phyloP scores from a whole-genome alignment of 768 basidiomycete species.

The Lactifluus echinatus region DNA sequence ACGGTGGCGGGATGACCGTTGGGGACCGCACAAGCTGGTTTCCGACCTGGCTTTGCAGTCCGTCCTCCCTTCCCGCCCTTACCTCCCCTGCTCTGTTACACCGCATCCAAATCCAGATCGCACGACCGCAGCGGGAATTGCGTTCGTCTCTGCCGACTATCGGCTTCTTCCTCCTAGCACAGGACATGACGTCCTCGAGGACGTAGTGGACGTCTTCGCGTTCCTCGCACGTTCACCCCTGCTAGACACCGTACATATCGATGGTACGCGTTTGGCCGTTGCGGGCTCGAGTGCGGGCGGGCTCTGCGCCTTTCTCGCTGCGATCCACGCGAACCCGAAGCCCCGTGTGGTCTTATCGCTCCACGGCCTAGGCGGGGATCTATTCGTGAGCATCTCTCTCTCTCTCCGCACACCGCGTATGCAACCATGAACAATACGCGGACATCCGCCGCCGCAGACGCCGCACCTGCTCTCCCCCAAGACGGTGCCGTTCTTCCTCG shows the following conservation, averaged over 20 bases:
- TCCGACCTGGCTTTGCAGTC: constrained; percentile 56
- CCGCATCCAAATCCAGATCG: constrained; percentile 35
- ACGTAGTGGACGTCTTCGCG: constrained; percentile 46
- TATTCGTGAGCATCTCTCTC: constrained; percentile 31
- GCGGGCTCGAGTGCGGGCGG: constrained; percentile 55
- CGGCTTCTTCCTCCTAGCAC: constrained; percentile 44
- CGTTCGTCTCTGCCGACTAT: constrained; percentile 58
- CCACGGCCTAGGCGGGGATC: constrained; percentile 58
- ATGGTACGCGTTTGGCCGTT: constrained; percentile 39
- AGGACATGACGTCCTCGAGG: constrained; percentile 48
- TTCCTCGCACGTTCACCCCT: constrained; percentile 31
- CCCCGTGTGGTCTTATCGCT: constrained; percentile 48
- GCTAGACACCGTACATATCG: constrained; percentile 26
- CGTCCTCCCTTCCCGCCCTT: constrained; percentile 13
- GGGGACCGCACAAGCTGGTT: constrained; percentile 56
- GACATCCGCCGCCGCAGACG: constrained; percentile 29
- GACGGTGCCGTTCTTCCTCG: constrained; percentile 41
- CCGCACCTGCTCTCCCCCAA: constrained; percentile 45
- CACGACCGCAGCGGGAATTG: constrained; percentile 37
- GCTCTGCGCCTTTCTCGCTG: constrained; percentile 54
- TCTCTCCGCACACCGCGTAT: not conserved
- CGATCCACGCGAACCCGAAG: constrained; percentile 42
- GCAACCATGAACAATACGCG: not conserved
- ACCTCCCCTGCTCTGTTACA: not conserved
- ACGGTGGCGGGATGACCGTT: constrained; percentile 51